Base-by-base conservation (phyloP, 768 basidiomycete genomes). In the Rhodotorula babjevae region DNA sequence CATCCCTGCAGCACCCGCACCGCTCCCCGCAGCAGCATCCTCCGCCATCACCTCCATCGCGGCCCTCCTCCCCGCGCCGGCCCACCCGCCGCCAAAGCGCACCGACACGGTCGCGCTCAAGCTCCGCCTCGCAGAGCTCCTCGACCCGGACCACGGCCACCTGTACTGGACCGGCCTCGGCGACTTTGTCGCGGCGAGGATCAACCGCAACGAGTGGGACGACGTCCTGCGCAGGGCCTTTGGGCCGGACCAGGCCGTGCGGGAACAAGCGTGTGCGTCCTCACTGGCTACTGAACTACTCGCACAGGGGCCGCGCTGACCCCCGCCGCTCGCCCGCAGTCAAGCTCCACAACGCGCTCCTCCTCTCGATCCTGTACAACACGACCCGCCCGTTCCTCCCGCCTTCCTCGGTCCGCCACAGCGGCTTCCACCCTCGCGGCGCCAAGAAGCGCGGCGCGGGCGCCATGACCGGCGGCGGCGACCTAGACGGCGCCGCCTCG, bases 331-430 rank as follows among this genome's bases (percentile, higher is more conserved):
- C 21, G 2, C 29, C 23, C 36, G 8, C 70, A 74, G 75, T 71
- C 42, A 69, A 76, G 31, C 60, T 79, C 52, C 78, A 79, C 69
- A 75, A 79, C 66, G 74, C 74, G n/a, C 65, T 79, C 36, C 64
- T 79, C 47, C 71, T 79, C 60, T 68, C 77, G 44, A 73, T 79
- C 59, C 68, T 79, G 36, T 77, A 77, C 78, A 79, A 79, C 65
- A 77, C 77, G 15, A 79, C 78, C 25, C 68, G 73, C 23, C 60
- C 77, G 2, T 63, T 72, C 47, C 63, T 75, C 33, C 78, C 78
- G 2, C 72, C 78, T 0, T 65, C 75, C n/a, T 73, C 75, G n/a
- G 49, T 76, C 59, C 61, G 77, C 2, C 75, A 79, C 65, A 21
- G 47, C 7, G 78, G 78, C 47, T 79, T 77, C 72, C 68, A 67